phyloP scores from a whole-genome alignment of 116 monocot genomes.

The Iris pallida region DNA sequence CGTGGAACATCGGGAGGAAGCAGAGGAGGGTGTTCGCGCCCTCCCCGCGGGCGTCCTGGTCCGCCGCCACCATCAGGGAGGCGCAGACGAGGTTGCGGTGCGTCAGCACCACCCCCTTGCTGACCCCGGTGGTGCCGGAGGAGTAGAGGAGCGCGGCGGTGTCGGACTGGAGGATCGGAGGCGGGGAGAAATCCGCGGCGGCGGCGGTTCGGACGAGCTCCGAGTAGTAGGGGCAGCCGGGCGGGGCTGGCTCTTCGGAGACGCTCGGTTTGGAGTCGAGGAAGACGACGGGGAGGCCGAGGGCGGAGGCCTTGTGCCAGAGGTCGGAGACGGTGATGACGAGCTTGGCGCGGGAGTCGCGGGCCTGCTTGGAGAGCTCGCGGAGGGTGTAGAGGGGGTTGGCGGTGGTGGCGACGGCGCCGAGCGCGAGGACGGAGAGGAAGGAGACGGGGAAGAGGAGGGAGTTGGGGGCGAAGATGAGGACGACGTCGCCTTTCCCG shows the following conservation, averaged over 20 bases:
- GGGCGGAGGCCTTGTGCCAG: slow-evolving; percentile 25
- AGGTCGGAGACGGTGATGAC: slow-evolving; percentile 50
- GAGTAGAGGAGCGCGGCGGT: slow-evolving; percentile 65
- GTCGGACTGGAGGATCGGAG: slow-evolving; percentile 22
- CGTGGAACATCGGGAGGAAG: slow-evolving; percentile 70
- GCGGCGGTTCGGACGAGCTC: slow-evolving; percentile 20
- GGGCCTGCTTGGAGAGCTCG: slow-evolving; percentile 73
- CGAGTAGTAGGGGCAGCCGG: slow-evolving; percentile 11
- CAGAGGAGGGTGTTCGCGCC: slow-evolving; percentile 33
- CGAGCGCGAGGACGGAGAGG: slow-evolving; percentile 18
- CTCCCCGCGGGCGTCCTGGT: slow-evolving; percentile 29
- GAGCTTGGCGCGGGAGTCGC: slow-evolving; percentile 40
- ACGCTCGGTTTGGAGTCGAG: slow-evolving; percentile 11
- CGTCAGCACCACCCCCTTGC: slow-evolving; percentile 61
- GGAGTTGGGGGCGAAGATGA: slow-evolving; percentile 28
- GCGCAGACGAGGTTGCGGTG: slow-evolving; percentile 52
- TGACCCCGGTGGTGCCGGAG: slow-evolving; percentile 69
- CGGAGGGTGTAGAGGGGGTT: slow-evolving; percentile 42
- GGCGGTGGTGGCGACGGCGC: slow-evolving; percentile 32
- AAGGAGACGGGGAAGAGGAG: slow-evolving; percentile 18
- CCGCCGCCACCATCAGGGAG: slow-evolving; percentile 16
- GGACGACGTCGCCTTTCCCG: slow-evolving; percentile 17
- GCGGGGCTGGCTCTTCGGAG: slow-evolving; percentile 15
- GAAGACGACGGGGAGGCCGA: slow-evolving; percentile 50
- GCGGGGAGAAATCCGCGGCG: slow-evolving; percentile 14